Evolutionary conservation across 352 stramenopile genomes (phyloP).

Genomic region (Globisporangium sylvaticum): DNA sequence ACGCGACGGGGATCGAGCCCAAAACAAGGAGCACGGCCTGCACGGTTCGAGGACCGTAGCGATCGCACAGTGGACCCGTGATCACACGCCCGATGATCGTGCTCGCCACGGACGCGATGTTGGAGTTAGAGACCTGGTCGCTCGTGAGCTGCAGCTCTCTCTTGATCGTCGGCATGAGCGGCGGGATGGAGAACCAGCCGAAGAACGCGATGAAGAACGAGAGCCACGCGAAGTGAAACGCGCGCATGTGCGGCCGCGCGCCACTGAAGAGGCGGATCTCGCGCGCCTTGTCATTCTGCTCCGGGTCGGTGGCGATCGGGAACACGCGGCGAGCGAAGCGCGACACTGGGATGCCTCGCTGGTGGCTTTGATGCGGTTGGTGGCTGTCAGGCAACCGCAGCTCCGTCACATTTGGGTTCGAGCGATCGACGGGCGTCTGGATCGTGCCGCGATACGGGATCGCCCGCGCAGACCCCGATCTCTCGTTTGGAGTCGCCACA

Average conservation of each 20-base stretch:
- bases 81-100: slow-evolving; percentile 90
- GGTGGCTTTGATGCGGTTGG: too few relatives aligned
- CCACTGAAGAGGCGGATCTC: slow-evolving; percentile 64
- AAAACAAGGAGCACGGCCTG: slow-evolving; percentile 75
- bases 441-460: slow-evolving; percentile 5
- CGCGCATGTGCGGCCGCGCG: slow-evolving; percentile 89
- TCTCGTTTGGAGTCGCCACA: slow-evolving; percentile 1
- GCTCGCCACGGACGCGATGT: slow-evolving; percentile 86
- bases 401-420: neutral
- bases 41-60: slow-evolving; percentile 83
- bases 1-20: slow-evolving; percentile 82
- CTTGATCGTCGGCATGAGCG: slow-evolving; percentile 90
- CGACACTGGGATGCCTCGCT: neutral
- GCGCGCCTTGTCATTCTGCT: slow-evolving; percentile 32
- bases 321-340: neutral
- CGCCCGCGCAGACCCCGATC: neutral
- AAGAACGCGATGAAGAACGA: slow-evolving; percentile 95
- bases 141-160: slow-evolving; percentile 77
- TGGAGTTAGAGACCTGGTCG: slow-evolving; percentile 88
- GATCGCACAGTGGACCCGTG: slow-evolving; percentile 90
- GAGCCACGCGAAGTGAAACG: slow-evolving; percentile 91
- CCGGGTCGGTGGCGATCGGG: slow-evolving; percentile 18
- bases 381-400: neutral
- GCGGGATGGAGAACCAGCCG: slow-evolving; percentile 93
- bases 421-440: slow-evolving; percentile 4